Conservation (phyloP, 441 rosid genomes). For the Arabidopsis lyrata region DNA sequence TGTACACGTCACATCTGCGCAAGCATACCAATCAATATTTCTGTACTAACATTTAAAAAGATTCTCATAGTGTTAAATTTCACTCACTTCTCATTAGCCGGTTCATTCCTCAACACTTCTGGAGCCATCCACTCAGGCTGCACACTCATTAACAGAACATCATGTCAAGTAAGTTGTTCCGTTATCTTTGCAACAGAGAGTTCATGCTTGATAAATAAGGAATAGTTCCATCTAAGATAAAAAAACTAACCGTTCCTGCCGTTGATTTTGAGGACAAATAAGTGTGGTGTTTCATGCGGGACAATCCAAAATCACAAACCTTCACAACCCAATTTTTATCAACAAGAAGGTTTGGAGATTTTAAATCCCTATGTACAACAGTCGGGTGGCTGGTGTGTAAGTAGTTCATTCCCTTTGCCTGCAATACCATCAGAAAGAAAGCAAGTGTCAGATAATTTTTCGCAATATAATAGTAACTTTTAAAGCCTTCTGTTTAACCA, state of each 20-base stretch:
- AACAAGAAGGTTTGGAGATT: constrained; percentile 97
- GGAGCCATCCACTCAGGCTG: constrained; percentile 99
- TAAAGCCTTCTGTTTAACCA: constrained; percentile 22
- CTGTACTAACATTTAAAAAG: constrained; percentile 9
- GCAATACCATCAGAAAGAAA: constrained; percentile 41
- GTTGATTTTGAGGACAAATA: constrained; percentile 95
- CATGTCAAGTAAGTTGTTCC: constrained; percentile 11
- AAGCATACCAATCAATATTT: constrained; percentile 40
- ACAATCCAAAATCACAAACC: constrained; percentile 99
- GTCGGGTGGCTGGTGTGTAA: constrained; percentile 97
- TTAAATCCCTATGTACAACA: constrained; percentile 95
- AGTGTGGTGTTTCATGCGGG: constrained; percentile 93
- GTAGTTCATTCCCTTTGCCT: constrained; percentile 99
- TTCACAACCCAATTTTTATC: constrained; percentile 98
- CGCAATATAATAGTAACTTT: constrained; percentile 8
- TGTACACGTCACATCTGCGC: constrained; percentile 96
- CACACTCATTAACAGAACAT: constrained; percentile 43
- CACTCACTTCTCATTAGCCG: constrained; percentile 95
- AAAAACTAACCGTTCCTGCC: constrained; percentile 87
- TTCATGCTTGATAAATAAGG: not conserved
- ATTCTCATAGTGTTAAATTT: constrained; percentile 20
- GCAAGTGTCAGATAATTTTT: constrained; percentile 16
- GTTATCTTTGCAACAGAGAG: constrained; percentile 24
- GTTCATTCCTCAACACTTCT: constrained; percentile 97
- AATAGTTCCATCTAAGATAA: not conserved